Conservation (phyloP, 805 yeast genomes). For the Priceomyces medius region DNA sequence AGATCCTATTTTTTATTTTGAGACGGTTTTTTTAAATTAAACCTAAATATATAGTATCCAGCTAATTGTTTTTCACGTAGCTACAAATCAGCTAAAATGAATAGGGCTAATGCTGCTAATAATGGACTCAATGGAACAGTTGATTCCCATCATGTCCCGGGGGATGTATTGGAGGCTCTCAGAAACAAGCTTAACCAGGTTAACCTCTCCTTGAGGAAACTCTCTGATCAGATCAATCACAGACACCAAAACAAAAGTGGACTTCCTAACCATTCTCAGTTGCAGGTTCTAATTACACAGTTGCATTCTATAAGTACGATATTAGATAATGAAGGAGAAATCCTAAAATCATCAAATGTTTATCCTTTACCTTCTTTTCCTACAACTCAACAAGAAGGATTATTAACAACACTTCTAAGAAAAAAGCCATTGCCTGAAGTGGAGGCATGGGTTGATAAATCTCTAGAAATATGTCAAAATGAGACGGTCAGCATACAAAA, state of each 20-base stretch:
- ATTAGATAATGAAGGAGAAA: constrained; percentile 57
- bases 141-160: constrained; percentile 27
- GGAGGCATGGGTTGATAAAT: constrained; percentile 70
- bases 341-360: constrained; percentile 65
- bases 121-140: constrained; percentile 1
- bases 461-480: constrained; percentile 17
- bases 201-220: constrained; percentile 38
- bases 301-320: constrained; percentile 72
- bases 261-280: constrained; percentile 60
- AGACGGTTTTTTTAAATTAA: too few species aligned
- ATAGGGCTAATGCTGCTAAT: background rate
- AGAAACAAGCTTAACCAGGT: constrained; percentile 43
- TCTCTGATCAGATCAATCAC: constrained; percentile 36
- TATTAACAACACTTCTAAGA: constrained; percentile 78
- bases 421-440: constrained; percentile 91
- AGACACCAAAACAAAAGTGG: constrained; percentile 37
- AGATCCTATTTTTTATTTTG: background rate
- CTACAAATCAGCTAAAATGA: background rate
- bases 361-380: constrained; percentile 87
- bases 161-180: constrained; percentile 39
- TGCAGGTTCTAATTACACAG: constrained; percentile 81
- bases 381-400: constrained; percentile 75
- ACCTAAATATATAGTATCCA: background rate
- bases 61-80: too few species aligned
- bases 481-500: constrained; percentile 26